Evolutionary conservation across 257 asterid species (phyloP).

Genomic region (Nicotiana noctiflora): DNA sequence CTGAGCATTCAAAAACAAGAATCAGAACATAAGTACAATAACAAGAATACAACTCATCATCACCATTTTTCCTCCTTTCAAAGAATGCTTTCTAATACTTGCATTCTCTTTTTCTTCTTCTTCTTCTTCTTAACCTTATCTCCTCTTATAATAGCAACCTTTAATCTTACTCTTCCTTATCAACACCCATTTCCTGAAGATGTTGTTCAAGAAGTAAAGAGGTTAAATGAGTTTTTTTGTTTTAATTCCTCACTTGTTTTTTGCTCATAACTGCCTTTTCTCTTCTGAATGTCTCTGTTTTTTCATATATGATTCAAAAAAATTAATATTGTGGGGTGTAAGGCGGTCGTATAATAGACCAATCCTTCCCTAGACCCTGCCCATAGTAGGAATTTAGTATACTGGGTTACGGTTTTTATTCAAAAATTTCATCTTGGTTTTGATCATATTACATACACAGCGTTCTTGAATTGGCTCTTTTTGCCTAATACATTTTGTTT

Average conservation of each 20-base stretch:
- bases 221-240: background rate
- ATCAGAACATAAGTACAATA: background rate
- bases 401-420: no score
- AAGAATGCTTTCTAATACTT: background rate
- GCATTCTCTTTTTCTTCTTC: background rate
- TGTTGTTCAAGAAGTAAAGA: slow-evolving; percentile 18
- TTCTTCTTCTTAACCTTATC: background rate
- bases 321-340: no score
- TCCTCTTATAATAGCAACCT: background rate
- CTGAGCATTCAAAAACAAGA: background rate
- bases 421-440: background rate
- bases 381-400: no score
- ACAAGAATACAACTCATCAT: background rate
- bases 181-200: slow-evolving; percentile 23
- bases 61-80: background rate
- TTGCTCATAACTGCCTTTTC: background rate
- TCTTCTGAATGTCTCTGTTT: background rate
- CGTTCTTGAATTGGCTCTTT: no score
- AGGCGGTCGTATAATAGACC: no score
- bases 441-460: background rate
- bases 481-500: no score
- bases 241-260: background rate
- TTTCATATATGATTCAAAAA: no score
- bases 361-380: no score
- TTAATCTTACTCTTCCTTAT: slow-evolving; percentile 9